Base-by-base conservation (phyloP, 805 yeast species). In the Ogataea methanolica region DNA sequence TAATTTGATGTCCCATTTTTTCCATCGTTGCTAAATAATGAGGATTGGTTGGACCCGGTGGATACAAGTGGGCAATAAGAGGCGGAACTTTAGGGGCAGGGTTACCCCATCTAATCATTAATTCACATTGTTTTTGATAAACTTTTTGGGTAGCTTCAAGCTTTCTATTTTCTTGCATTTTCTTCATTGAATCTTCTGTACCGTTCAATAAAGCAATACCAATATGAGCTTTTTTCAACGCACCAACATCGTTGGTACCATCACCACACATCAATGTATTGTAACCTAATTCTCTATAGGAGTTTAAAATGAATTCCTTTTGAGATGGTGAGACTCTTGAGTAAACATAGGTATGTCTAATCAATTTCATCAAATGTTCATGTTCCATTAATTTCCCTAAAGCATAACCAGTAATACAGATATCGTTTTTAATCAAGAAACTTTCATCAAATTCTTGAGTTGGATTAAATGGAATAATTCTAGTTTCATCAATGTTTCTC, bases 191-290 rank as follows among this genome's bases (percentile, higher is more conserved):
- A 45, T 88, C 97, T 63, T 88, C 96, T 47, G 99, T 91, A 70
- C 98, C 99, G 62, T 94, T 94, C 66, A 94, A 77, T 58, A 94
- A 74, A n/a, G 99, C 99, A 65, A 94, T 88, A 74, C 99, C 99
- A 62, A 94, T 85, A 63, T 94, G 96, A 2, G 99, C 98, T 73
- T 94, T 98, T 68, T 94, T 94, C 70, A 94, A 79, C 46, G 99
- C 99, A 69, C 99, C 99, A 43, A 94, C 99, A 74, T 94, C 99
- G 65, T 94, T 94, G n/a, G 99, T 94, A 70, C 99, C 99, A 71
- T 94, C 99, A 75, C 99, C 99, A 71, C 99, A 94, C 99, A 94
- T 94, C 59, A 94, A 77, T 22, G 98, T 94, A 62, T 81, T 85
- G 70, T 92, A 94, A 23, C 97, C 97, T 65, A 88, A 77, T 52